Evolutionary conservation across 768 basidiomycete species (phyloP), one percentile per base, ranked within the genome.

Genomic region (Fistulinella prunicolor): DNA sequence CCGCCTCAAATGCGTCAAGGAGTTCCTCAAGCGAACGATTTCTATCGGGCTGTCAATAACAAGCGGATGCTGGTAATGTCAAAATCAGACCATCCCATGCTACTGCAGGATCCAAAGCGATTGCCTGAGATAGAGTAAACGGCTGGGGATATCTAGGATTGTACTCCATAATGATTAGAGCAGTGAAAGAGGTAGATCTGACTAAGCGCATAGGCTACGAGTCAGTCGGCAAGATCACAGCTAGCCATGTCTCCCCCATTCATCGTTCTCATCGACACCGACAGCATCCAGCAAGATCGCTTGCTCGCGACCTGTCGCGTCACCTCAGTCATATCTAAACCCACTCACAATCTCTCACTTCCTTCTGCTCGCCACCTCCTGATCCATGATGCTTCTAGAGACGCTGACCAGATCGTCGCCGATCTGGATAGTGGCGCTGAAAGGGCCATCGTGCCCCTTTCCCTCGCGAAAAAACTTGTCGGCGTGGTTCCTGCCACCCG

Each of bases 401-500:
- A 77, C 42, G 44, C 76, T n/a, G 83, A 86, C 45, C 70, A 78
- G 20, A 73, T 83, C 57, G 72, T 81, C 47, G 68, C 78, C 19
- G 78, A 74, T 73, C 79, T 99, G 24, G 89, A 97, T 66, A 70
- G 71, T 19, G 93, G 94, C 20, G 81, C 84, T 2, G 79, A 85
- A 57, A 94, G 89, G 67, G 75, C 93, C 60, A 82, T 96, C 32
- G 75, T 93, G 0, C 78, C 85, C 17, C 75, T 82, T 36, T 67
- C 80, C n/a, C 75, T 75, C 58, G 86, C 78, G 24, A 83, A 81
- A 62, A 80, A 80, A 41, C 73, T 88, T 38, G 79, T 87, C 38
- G 82, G 78, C n/a, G 54, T 72, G 23, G 69, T 95, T 23, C 87
- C 90, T 3, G 67, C 82, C 3, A 77, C 87, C 19, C 79, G 93